Conservation (phyloP, 257 asterid species). For the Nyctanthes arbortristis region DNA sequence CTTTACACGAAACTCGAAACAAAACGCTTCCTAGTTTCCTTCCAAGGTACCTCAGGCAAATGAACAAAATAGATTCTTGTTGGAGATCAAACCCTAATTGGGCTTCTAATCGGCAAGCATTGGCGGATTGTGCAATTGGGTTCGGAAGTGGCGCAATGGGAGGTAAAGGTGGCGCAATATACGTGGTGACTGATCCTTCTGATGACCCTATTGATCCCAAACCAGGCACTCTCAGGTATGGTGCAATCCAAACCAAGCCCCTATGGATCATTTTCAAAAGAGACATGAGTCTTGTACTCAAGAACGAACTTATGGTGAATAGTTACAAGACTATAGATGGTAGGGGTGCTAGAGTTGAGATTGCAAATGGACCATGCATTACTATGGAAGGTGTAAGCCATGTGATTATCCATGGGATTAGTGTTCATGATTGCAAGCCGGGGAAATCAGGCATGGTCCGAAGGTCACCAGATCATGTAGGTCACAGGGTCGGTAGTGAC, state of each 20-base stretch:
- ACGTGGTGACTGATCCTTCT: slow-evolving; percentile 50
- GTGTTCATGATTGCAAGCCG: slow-evolving; percentile 64
- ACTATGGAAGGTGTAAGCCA: slow-evolving; percentile 44
- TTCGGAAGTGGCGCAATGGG: slow-evolving; percentile 51
- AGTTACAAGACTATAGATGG: slow-evolving; percentile 66
- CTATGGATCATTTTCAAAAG: slow-evolving; percentile 56
- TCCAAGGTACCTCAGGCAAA: slow-evolving; percentile 31
- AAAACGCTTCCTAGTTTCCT: slow-evolving; percentile 5
- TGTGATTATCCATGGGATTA: slow-evolving; percentile 63
- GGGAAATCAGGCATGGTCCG: slow-evolving; percentile 54
- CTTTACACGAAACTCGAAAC: slow-evolving; percentile 19
- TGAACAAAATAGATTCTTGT: slow-evolving; percentile 59
- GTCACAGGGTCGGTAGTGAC: slow-evolving; percentile 45
- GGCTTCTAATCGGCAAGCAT: slow-evolving; percentile 41
- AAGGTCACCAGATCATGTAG: slow-evolving; percentile 45
- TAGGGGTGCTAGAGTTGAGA: slow-evolving; percentile 52
- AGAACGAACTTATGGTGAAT: slow-evolving; percentile 52
- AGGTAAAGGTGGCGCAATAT: slow-evolving; percentile 56
- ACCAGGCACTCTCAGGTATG: slow-evolving; percentile 55
- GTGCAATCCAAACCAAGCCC: slow-evolving; percentile 46
- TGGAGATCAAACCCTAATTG: slow-evolving; percentile 56
- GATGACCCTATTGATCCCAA: slow-evolving; percentile 51
- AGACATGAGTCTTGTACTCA: slow-evolving; percentile 46
- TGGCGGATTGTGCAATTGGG: slow-evolving; percentile 58
- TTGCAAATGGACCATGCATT: slow-evolving; percentile 58